A percentile compares a stretch with the other conserved stretches of the same genome.
These are phyloP conservation scores for Penicillium sp. DNA, from an alignment of 2,329 filamentous ascomycete species.

Conservation along the genomic window DNA sequence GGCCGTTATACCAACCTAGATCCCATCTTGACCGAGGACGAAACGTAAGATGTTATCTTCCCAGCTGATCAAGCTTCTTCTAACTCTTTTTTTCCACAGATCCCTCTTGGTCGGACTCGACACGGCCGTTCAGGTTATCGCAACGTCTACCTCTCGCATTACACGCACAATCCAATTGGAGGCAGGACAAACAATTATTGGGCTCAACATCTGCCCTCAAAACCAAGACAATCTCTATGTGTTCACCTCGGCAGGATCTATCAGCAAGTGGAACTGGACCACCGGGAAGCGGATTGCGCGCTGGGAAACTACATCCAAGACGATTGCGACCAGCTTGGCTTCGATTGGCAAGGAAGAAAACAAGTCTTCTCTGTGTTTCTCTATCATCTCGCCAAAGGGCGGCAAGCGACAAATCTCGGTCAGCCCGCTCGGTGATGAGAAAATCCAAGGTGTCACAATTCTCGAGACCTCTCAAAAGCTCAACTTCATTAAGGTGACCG, in stretches of 20 bases:
- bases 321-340: constrained; percentile 32
- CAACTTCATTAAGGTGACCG: constrained; percentile 31
- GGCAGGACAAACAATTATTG: constrained; percentile 49
- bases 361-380: constrained; percentile 41
- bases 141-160: constrained; percentile 76
- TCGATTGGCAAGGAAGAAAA: constrained; percentile 23
- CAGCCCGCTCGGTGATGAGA: constrained; percentile 22
- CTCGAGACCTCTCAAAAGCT: constrained; percentile 34
- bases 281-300: constrained; percentile 45
- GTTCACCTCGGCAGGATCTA: constrained; percentile 51
- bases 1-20: constrained; percentile 59
- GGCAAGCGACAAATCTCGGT: constrained; percentile 40
- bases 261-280: constrained; percentile 62
- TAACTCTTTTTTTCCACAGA: constrained; percentile 45
- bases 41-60: constrained; percentile 46
- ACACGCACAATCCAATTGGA: constrained; percentile 67
- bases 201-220: constrained; percentile 53
- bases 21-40: constrained; percentile 59
- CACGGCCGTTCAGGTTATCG: constrained; percentile 77
- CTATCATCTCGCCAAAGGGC: constrained; percentile 36
- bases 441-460: constrained; percentile 23
- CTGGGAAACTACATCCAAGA: constrained; percentile 45
- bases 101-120: constrained; percentile 74
- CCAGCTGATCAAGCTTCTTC: constrained; percentile 4
- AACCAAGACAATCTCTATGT: constrained; percentile 57